phyloP scores from a whole-genome alignment of 176 grass and related monocot species.

The Themeda triandra region DNA sequence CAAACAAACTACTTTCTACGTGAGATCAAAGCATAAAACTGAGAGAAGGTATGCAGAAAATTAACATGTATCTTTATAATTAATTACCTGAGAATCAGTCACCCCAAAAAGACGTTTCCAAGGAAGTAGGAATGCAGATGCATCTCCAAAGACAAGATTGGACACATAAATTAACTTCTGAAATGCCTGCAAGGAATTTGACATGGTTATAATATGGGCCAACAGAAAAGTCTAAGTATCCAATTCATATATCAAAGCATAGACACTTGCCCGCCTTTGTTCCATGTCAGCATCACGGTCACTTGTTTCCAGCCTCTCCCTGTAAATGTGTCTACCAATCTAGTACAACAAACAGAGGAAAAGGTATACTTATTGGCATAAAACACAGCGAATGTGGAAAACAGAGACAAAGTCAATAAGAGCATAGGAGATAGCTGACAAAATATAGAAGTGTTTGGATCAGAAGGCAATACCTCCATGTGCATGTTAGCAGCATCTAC shows the following conservation, averaged over 20 bases:
- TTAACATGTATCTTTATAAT: not conserved
- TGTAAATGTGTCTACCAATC: slow-evolving; percentile 89
- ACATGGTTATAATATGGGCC: slow-evolving; percentile 19
- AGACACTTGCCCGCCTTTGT: slow-evolving; percentile 62
- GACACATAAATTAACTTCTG: slow-evolving; percentile 98
- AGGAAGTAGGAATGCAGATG: slow-evolving; percentile 87
- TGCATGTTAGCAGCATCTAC: slow-evolving; percentile 95
- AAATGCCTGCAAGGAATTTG: slow-evolving; percentile 70
- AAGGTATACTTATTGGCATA: not conserved
- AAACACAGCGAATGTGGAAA: slow-evolving; percentile 13
- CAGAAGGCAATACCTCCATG: slow-evolving; percentile 64
- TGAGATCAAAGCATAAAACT: slow-evolving; percentile 12
- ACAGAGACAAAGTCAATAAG: slow-evolving; percentile 6
- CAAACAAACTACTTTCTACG: not conserved
- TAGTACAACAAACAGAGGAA: slow-evolving; percentile 42
- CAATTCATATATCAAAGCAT: slow-evolving; percentile 24
- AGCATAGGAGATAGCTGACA: not conserved
- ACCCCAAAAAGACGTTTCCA: slow-evolving; percentile 97
- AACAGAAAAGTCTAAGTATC: slow-evolving; percentile 5
- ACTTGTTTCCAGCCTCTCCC: slow-evolving; percentile 81
- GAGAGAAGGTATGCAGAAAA: slow-evolving; percentile 3
- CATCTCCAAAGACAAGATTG: slow-evolving; percentile 96
- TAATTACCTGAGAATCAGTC: slow-evolving; percentile 95
- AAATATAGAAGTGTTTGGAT: not conserved
- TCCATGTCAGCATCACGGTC: slow-evolving; percentile 74